Percentiles rank a stretch among this genome's conserved stretches.
Conservation (phyloP, 805 yeast genomes). For the Ogataea siamensis region DNA sequence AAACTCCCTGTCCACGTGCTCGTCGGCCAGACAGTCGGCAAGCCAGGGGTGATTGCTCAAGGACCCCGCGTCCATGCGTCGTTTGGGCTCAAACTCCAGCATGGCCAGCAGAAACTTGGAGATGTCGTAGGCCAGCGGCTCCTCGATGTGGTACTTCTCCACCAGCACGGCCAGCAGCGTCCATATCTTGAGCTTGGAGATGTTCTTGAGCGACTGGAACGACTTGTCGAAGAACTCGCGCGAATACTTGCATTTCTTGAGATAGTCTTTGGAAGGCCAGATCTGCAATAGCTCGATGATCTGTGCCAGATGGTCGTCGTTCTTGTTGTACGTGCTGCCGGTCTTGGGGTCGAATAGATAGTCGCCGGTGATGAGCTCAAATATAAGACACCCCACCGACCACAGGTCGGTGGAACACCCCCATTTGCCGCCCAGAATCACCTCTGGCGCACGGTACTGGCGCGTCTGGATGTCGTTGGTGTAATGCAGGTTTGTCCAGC, state of each 20-base stretch:
- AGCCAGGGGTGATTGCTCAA: conserved; percentile 56
- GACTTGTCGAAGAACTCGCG: conserved; percentile 41
- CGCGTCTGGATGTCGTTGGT: conserved; percentile 69
- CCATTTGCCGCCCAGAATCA: conserved; percentile 56
- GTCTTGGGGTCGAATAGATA: conserved; percentile 59
- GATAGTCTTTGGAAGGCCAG: conserved; percentile 39
- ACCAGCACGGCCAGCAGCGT: conserved; percentile 46
- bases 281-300: conserved; percentile 49
- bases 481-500: conserved; percentile 61
- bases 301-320: conserved; percentile 64
- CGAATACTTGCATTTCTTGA: conserved; percentile 39
- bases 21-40: conserved; percentile 26
- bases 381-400: conserved; percentile 58
- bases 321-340: conserved; percentile 45
- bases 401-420: conserved; percentile 63
- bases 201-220: conserved; percentile 38
- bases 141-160: conserved; percentile 47
- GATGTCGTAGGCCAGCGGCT: conserved; percentile 38
- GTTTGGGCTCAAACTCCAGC: conserved; percentile 46
- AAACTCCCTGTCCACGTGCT: conserved; percentile 24
- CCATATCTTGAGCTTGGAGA: conserved; percentile 51
- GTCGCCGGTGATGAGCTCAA: conserved; percentile 61
- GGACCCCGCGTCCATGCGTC: conserved; percentile 54
- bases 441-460: conserved; percentile 66
- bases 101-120: conserved; percentile 50